These are phyloP conservation scores for Calocera cornea DNA, from an alignment of 768 basidiomycete genomes.

Conservation along the genomic window DNA sequence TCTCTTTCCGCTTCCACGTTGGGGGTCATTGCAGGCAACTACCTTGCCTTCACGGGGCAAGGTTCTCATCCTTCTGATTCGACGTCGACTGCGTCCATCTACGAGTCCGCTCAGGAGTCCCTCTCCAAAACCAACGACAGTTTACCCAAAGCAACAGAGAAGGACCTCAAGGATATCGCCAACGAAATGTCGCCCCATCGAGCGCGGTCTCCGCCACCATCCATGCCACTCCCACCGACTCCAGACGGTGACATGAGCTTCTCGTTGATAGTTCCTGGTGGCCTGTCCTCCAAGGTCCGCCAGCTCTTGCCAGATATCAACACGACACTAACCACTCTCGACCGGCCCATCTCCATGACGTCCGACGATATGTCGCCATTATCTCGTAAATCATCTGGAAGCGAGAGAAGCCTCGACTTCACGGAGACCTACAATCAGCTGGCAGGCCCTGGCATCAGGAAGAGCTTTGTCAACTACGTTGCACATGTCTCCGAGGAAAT, in stretches of 20 bases:
- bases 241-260: background rate
- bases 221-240: background rate
- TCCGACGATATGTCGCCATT: background rate
- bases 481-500: background rate
- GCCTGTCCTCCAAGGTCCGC: background rate
- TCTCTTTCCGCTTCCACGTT: background rate
- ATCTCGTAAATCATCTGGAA: background rate
- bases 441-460: background rate
- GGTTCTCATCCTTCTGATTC: background rate
- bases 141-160: background rate
- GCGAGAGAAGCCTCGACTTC: background rate
- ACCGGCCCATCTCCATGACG: background rate
- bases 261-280: background rate
- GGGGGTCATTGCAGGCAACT: background rate
- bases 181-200: background rate
- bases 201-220: background rate
- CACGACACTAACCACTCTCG: background rate
- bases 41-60: background rate
- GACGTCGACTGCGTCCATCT: background rate
- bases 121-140: background rate
- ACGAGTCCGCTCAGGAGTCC: background rate
- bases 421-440: background rate
- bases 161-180: background rate
- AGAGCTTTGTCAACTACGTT: constrained; percentile 1
- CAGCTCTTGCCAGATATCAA: background rate